Evolutionary conservation across 768 basidiomycete genomes (phyloP).

Genomic region (Rhizopogon salebrosus): DNA sequence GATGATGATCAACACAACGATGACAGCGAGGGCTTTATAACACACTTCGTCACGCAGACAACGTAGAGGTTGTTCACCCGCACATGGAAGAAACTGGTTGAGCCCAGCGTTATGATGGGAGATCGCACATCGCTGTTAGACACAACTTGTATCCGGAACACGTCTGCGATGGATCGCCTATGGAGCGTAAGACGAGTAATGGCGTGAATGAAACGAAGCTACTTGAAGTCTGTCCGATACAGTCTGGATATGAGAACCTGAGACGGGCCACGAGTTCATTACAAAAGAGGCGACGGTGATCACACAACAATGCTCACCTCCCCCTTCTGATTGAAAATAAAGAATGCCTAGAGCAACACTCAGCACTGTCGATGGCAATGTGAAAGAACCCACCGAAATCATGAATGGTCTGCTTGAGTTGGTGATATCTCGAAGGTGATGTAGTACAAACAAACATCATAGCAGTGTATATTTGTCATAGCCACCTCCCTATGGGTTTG

Average conservation of each 20-base stretch:
- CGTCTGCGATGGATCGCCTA: slow-evolving; percentile 94
- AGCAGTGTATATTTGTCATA: no score
- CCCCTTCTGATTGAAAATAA: slow-evolving; percentile 99
- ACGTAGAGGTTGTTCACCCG: slow-evolving; percentile 93
- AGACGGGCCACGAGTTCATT: neutral
- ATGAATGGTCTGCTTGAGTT: slow-evolving; percentile 19
- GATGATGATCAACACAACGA: neutral
- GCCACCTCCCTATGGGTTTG: no score
- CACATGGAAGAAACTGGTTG: slow-evolving; percentile 98
- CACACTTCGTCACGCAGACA: slow-evolving; percentile 92
- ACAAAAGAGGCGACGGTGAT: slow-evolving; percentile 3
- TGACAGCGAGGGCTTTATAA: slow-evolving; percentile 1
- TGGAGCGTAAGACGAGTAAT: neutral
- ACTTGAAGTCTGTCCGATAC: slow-evolving; percentile 98
- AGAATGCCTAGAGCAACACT: slow-evolving; percentile 70
- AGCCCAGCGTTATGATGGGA: slow-evolving; percentile 95
- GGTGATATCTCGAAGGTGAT: no score
- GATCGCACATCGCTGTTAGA: slow-evolving; percentile 96
- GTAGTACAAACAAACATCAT: no score
- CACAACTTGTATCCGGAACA: slow-evolving; percentile 98
- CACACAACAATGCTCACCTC: slow-evolving; percentile 57
- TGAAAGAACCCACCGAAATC: slow-evolving; percentile 40
- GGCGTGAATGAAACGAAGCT: slow-evolving; percentile 23
- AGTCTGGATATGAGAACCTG: slow-evolving; percentile 94
- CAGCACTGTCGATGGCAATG: neutral